Evolutionary conservation across 352 stramenopile species (phyloP).

Genomic region (Pythium vanterpoolii): DNA sequence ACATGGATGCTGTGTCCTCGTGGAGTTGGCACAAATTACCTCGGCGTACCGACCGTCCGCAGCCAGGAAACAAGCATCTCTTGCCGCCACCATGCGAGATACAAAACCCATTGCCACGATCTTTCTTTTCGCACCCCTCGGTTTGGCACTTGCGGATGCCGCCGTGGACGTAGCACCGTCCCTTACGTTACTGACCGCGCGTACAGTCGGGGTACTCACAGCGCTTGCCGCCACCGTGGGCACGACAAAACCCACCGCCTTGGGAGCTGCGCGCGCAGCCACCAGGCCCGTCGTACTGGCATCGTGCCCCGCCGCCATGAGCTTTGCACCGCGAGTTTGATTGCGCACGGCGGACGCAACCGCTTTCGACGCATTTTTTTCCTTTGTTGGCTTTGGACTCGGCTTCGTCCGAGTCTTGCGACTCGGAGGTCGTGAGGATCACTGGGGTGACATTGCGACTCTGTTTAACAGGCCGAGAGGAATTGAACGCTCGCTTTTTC

Average conservation of each 20-base stretch:
- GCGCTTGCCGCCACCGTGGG: slow-evolving; percentile 77
- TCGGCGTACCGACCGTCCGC: slow-evolving; percentile 48
- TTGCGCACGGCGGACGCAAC: slow-evolving; percentile 61
- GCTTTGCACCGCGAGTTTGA: slow-evolving; percentile 85
- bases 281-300: slow-evolving; percentile 54
- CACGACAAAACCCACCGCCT: slow-evolving; percentile 73
- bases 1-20: slow-evolving; percentile 22
- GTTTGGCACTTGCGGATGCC: slow-evolving; percentile 81
- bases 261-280: slow-evolving; percentile 72
- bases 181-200: slow-evolving; percentile 78
- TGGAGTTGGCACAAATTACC: slow-evolving; percentile 61
- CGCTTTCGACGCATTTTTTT: slow-evolving; percentile 69
- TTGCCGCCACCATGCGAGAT: slow-evolving; percentile 69
- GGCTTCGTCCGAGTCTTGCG: slow-evolving; percentile 23
- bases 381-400: slow-evolving; percentile 38
- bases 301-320: slow-evolving; percentile 67
- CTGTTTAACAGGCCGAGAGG: not conserved
- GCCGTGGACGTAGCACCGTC: slow-evolving; percentile 79
- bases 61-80: slow-evolving; percentile 39
- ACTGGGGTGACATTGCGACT: not conserved
- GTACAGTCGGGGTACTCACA: slow-evolving; percentile 71
- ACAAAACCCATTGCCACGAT: slow-evolving; percentile 76
- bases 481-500: not conserved
- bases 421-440: slow-evolving; percentile 9
- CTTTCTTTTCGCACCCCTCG: slow-evolving; percentile 79